phyloP scores from a whole-genome alignment of 2,329 filamentous ascomycete species.

The Balansia obtecta region DNA sequence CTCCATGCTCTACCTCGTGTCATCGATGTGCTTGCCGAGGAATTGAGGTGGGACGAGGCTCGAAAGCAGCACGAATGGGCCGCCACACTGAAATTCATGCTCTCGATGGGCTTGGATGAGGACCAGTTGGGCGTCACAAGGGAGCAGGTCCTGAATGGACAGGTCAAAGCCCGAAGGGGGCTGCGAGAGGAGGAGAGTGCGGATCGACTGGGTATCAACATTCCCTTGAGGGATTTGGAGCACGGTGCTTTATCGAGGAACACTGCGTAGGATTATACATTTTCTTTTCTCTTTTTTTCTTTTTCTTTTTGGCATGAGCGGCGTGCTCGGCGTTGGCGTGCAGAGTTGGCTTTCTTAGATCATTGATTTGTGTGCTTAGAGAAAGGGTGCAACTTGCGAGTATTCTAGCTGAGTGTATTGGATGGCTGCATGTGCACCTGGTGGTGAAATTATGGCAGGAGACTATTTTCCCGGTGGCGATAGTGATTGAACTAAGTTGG shows the following conservation, averaged over 20 bases:
- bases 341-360: too few species aligned
- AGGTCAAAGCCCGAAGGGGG: background rate
- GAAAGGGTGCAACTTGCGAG: too few species aligned
- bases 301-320: background rate
- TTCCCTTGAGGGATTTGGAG: background rate
- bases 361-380: too few species aligned
- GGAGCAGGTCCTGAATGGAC: slow-evolving; percentile 10
- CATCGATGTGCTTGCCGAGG: slow-evolving; percentile 60
- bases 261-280: slow-evolving; percentile 1
- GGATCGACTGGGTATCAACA: background rate
- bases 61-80: slow-evolving; percentile 44
- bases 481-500: too few species aligned
- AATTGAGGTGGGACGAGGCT: slow-evolving; percentile 50
- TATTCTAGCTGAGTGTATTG: too few species aligned
- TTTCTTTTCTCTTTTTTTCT: too few species aligned
- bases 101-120: slow-evolving; percentile 30
- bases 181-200: background rate
- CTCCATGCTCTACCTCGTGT: slow-evolving; percentile 56
- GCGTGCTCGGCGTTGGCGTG: background rate
- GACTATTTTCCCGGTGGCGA: too few species aligned
- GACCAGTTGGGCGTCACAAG: slow-evolving; percentile 12
- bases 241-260: background rate
- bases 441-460: too few species aligned
- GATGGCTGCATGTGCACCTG: too few species aligned
- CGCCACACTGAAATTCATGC: slow-evolving; percentile 35